A percentile compares a stretch with the other conserved stretches of the same genome.
phyloP scores from a whole-genome alignment of 768 basidiomycete genomes.

The Tricholoma hemisulphureum region DNA sequence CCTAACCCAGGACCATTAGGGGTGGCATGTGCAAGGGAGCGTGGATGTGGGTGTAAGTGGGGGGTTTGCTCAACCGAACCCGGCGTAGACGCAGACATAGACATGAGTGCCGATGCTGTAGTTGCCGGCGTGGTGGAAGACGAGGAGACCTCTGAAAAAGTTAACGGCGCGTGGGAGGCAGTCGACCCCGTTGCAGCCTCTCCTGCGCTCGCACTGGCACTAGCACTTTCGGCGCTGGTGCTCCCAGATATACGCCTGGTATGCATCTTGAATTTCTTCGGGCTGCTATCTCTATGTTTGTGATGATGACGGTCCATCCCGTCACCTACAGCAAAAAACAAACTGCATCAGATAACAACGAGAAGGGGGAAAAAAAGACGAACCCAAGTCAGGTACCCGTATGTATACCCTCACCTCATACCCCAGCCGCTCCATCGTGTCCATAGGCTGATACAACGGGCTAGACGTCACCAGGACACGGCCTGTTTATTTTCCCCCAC shows the following conservation, averaged over 20 bases:
- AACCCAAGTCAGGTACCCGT: slow-evolving; percentile 65
- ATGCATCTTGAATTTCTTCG: slow-evolving; percentile 24
- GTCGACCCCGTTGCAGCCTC: background rate
- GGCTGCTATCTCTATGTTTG: slow-evolving; percentile 16
- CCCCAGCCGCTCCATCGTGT: slow-evolving; percentile 65
- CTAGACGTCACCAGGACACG: slow-evolving; percentile 80
- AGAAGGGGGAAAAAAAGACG: slow-evolving; percentile 1
- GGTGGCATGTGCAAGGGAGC: background rate
- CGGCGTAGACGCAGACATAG: no score
- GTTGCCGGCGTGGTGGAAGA: no score
- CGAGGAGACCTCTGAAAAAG: background rate
- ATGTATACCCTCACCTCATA: slow-evolving; percentile 72
- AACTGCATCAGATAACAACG: background rate
- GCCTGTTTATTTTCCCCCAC: slow-evolving; percentile 21
- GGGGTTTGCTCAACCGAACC: no score
- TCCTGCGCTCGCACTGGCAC: slow-evolving; percentile 6
- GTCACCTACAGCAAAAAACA: slow-evolving; percentile 34
- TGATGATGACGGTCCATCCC: slow-evolving; percentile 51
- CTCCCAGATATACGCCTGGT: slow-evolving; percentile 29
- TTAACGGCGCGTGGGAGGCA: slow-evolving; percentile 1
- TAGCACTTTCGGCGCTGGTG: slow-evolving; percentile 26
- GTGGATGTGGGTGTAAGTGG: background rate
- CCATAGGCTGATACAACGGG: slow-evolving; percentile 82
- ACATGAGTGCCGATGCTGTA: no score
- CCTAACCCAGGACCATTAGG: slow-evolving; percentile 15